A percentile compares a stretch with the other conserved stretches of the same genome.
Evolutionary conservation across 768 basidiomycete genomes (phyloP).

Genomic region (Leccinum subtestaceum): DNA sequence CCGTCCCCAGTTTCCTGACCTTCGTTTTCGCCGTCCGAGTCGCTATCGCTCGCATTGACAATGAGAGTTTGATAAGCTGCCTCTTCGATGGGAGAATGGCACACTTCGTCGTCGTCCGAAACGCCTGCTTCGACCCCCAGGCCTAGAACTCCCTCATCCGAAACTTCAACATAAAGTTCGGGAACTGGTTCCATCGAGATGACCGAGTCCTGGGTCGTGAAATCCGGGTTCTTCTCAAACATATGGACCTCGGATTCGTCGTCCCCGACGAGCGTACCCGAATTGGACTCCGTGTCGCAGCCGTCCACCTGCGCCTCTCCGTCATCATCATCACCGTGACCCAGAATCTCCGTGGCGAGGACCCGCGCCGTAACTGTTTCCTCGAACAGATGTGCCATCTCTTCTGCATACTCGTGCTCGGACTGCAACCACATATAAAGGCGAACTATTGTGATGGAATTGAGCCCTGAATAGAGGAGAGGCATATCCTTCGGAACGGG

Average conservation of each 20-base stretch:
- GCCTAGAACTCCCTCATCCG: background rate
- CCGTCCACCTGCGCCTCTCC: background rate
- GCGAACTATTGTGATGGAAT: conserved; percentile 28
- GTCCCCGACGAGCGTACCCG: conserved; percentile 14
- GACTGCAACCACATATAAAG: conserved; percentile 34
- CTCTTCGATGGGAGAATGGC: background rate
- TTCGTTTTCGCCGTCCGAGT: background rate
- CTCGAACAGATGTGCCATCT: conserved; percentile 32
- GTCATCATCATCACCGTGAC: background rate
- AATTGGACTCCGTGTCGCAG: conserved; percentile 2
- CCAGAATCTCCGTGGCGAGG: conserved; percentile 31
- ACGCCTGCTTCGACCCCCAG: conserved; percentile 4
- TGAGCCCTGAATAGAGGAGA: conserved; percentile 34
- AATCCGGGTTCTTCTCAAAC: conserved; percentile 6
- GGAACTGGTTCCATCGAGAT: background rate
- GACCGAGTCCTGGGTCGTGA: background rate
- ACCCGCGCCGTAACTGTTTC: conserved; percentile 30
- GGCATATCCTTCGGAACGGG: conserved; percentile 33
- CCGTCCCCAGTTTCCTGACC: background rate
- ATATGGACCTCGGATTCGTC: conserved; percentile 5
- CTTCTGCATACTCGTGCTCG: conserved; percentile 30
- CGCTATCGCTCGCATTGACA: conserved; percentile 3
- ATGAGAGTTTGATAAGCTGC: conserved; percentile 5
- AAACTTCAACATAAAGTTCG: background rate
- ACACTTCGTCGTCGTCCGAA: background rate